phyloP scores from a whole-genome alignment of 2,329 filamentous ascomycete species.

The Colletotrichum costaricense region DNA sequence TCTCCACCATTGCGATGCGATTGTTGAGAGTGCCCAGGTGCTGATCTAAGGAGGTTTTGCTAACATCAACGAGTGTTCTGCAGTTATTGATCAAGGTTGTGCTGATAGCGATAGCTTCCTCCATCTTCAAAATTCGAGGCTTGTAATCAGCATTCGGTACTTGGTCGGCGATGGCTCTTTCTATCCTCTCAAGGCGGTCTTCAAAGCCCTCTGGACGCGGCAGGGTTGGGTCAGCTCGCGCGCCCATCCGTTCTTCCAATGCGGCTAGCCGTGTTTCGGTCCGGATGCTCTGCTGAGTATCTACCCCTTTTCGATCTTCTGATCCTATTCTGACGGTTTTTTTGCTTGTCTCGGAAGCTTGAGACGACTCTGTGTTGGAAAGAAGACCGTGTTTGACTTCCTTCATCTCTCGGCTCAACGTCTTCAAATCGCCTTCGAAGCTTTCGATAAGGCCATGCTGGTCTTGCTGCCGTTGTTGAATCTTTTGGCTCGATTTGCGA shows the following conservation, averaged over 20 bases:
- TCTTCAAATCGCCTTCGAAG: background rate
- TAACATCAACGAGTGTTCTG: constrained; percentile 24
- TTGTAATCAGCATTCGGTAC: background rate
- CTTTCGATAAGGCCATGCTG: background rate
- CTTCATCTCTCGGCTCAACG: background rate
- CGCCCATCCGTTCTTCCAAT: background rate
- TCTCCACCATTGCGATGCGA: constrained; percentile 4
- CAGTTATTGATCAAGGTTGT: constrained; percentile 13
- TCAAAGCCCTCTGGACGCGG: background rate
- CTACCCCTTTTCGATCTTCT: background rate
- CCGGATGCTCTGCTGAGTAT: background rate
- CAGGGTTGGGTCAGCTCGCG: background rate
- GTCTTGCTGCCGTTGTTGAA: background rate
- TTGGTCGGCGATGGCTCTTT: background rate
- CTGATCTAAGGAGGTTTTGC: constrained; percentile 14
- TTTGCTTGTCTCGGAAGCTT: background rate
- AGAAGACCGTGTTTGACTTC: background rate
- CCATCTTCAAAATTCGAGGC: constrained; percentile 3
- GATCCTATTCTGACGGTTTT: background rate
- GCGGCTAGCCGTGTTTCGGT: background rate
- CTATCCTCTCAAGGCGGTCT: background rate
- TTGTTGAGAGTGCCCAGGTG: background rate
- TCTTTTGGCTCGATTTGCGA: background rate
- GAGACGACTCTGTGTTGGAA: background rate
- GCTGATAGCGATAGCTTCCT: background rate